Base-by-base conservation (phyloP, 768 basidiomycete genomes). In the Pleurotus tuber-regium region DNA sequence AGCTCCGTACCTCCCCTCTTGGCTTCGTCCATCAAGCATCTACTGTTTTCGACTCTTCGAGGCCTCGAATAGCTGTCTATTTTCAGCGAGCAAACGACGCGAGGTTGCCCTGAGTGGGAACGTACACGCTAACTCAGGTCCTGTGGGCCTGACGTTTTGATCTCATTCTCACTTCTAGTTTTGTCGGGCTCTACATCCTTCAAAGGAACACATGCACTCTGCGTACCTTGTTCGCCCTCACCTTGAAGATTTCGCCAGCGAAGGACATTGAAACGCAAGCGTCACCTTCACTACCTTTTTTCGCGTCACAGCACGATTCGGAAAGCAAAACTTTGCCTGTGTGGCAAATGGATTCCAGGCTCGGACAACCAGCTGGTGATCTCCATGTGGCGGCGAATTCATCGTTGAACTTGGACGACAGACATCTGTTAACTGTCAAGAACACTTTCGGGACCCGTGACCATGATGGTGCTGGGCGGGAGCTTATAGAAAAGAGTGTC, bases 51-150 rank as follows among this genome's bases (percentile, higher is more conserved):
- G n/a, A n/a, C n/a, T n/a, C n/a, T n/a, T n/a, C n/a, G n/a, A n/a
- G n/a, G n/a, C n/a, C n/a, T n/a, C n/a, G n/a, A n/a, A n/a, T n/a
- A n/a, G n/a, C n/a, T n/a, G n/a, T n/a, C n/a, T n/a, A 42, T 42
- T 42, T 42, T 7, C 38, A 40, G 11, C 41, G 8, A 5, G 26
- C 23, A 25, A n/a, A n/a, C n/a, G n/a, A n/a, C n/a, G n/a, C n/a
- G n/a, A n/a, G n/a, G n/a, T n/a, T n/a, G n/a, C 41, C 41, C 41
- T 47, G 46, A 11, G 35, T 31, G 35, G 46, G 46, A 31, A 48
- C 46, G 23, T 18, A 24, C 31, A 33, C 46, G 43, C 43, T n/a
- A 26, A 14, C 16, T 44, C 24, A 14, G 28, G 43, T 21, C n/a
- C 8, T 12, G 11, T 11, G 18, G 46, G 26, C 41, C 41, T 48